Evolutionary conservation across 1,284 basidiomycete species (phyloP), one percentile per base, ranked within the genome.

Genomic region (Pterulicium gracile): DNA sequence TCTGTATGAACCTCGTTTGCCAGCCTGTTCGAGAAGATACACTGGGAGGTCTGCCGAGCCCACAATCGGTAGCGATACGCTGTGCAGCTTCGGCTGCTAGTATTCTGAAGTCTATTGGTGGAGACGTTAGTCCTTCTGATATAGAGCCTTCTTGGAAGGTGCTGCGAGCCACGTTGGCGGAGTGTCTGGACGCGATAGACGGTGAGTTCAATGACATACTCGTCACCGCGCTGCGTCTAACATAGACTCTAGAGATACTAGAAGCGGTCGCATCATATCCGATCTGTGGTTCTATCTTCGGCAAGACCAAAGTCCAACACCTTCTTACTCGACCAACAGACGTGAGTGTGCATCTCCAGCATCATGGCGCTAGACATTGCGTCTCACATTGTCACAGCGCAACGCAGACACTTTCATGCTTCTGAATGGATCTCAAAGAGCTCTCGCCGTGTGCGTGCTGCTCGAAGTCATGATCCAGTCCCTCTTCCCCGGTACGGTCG

Each of bases 131-230:
- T 32, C n/a, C n/a, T 10, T 7, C 10, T 7, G 27, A 32, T 7
- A 32, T n/a, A n/a, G 27, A 56, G 1, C 64, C 68, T 10, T 60
- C 66, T 19, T 77, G 75, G 65, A 60, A 67, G 46, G 54, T 61
- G 14, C 56, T 75, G 49, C 65, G 68, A 46, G 58, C 50, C 3
- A 64, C 79, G n/a, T 49, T 79, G 24, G 56, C 54, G 35, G 72
- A 73, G 46, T 68, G 66, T 34, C 54, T 77, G 14, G 63, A 66
- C 24, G 51, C 67, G 23, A 56, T 67, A 18, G 57, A 66, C 39
- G 76, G 79, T 77, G 52, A 51, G 62, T 52, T 45, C 21, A 5
- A 3, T 39, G 4, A n/a, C 15, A 42, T 15, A 21, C 47, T n/a
- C n/a, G n/a, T n/a, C n/a, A n/a, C 22, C 32, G 24, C 10, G 39